These are phyloP conservation scores for Auricularia cornea DNA, from an alignment of 768 basidiomycete genomes.

Conservation along the genomic window DNA sequence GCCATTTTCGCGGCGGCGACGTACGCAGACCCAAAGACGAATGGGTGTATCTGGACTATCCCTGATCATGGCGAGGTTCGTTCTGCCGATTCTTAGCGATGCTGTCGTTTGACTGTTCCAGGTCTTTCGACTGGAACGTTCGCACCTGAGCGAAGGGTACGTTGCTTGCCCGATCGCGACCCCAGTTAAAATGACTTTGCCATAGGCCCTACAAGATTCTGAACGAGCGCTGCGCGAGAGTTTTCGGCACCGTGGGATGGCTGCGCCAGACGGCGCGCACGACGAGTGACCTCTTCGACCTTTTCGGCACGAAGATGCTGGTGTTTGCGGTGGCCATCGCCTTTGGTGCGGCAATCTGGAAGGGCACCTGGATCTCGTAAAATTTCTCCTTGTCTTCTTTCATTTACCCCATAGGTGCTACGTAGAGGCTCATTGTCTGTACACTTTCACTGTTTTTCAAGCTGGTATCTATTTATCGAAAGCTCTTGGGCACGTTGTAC, in stretches of 20 bases:
- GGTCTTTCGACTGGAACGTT: conserved; percentile 26
- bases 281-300: not conserved
- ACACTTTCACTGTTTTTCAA: too few species aligned
- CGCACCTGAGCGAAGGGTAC: conserved; percentile 26
- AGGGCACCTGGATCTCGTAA: conserved; percentile 34
- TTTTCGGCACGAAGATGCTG: not conserved
- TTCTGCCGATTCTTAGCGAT: not conserved
- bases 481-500: too few species aligned
- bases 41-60: conserved; percentile 39
- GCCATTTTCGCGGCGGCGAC: conserved; percentile 46
- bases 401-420: too few species aligned
- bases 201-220: not conserved
- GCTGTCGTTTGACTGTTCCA: not conserved
- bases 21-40: conserved; percentile 35
- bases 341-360: not conserved
- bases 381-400: too few species aligned
- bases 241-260: not conserved
- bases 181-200: not conserved
- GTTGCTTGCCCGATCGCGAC: not conserved
- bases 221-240: not conserved
- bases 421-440: too few species aligned
- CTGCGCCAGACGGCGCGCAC: not conserved
- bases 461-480: too few species aligned
- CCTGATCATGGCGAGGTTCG: conserved; percentile 42
- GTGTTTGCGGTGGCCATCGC: not conserved